Evolutionary conservation across 805 yeast genomes (phyloP), one percentile per base, ranked within the genome.

Genomic region (Yarrowia sp.): DNA sequence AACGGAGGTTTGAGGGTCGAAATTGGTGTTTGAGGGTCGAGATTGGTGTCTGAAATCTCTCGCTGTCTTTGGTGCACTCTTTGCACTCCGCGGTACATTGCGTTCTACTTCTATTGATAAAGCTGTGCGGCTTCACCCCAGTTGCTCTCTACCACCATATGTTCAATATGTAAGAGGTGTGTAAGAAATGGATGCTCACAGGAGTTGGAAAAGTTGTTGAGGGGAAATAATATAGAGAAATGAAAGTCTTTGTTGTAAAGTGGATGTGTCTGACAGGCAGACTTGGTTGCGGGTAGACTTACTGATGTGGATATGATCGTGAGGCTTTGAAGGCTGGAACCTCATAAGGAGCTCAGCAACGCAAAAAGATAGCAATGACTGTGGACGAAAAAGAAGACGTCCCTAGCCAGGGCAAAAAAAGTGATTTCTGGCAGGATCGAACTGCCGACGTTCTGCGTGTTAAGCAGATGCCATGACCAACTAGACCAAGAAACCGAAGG

Each of bases 371-470:
- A 5, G 32, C 32, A 26, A 26, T 26, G 7, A 26, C 32, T 26
- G 32, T 26, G 32, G 32, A 26, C 7, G 3, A 26, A 26, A 26
- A 26, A 26, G 32, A 26, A 26, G 32, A 26, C 32, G 32, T 26
- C 32, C 32, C 32, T 3, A 26, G 32, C 19, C 19, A 26, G 50
- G 5, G 50, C 38, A 22, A 59, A 59, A 59, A 59, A 59, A 59
- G 43, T 45, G 53, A 45, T 45, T 46, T 59, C 53, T 35, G 66
- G 66, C 98, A 92, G 98, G 98, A 92, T 94, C 97, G 98, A 93
- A 94, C 98, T 92, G 97, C 98, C 97, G 98, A 94, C 97, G 92
- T 91, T 91, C 95, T 92, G 97, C 97, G 97, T 93, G 98, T 92
- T 92, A 92, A 91, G 97, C 97, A 92, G 95, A 91, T 90, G 97